Conservation (phyloP, 2,329 filamentous ascomycete genomes). For the Colletotrichum chlorophyti region DNA sequence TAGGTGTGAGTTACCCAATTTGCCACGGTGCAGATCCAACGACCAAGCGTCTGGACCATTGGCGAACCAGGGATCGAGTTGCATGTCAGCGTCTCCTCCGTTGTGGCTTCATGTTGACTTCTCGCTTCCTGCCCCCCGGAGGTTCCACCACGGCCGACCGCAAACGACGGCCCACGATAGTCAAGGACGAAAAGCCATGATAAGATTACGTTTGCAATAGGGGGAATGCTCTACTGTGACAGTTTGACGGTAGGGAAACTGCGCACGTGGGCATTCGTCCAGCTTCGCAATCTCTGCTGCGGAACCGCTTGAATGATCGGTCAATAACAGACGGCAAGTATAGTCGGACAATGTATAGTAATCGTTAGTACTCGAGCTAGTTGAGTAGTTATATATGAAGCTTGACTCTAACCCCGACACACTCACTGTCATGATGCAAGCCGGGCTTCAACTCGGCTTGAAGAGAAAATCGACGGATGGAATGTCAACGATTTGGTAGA, state of each 20-base stretch:
- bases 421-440: too few relatives aligned
- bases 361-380: too few relatives aligned
- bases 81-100: too few relatives aligned
- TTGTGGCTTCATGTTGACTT: background rate
- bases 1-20: constrained; percentile 4
- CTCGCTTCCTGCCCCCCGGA: background rate
- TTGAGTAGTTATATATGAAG: too few relatives aligned
- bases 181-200: background rate
- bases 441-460: background rate
- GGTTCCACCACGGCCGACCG: too few relatives aligned
- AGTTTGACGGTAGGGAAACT: background rate
- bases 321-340: background rate
- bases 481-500: background rate
- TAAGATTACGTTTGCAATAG: constrained; percentile 8
- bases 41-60: background rate
- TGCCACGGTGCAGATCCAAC: background rate
- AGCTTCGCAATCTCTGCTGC: background rate
- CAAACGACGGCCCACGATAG: too few relatives aligned
- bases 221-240: background rate
- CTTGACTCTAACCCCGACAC: too few relatives aligned
- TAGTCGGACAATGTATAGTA: too few relatives aligned
- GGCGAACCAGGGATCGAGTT: background rate
- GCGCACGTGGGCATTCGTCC: constrained; percentile 1
- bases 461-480: background rate
- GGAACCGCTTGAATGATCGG: constrained; percentile 1